Conservation (phyloP, 805 yeast genomes). For the Ogataea chonburiensis region DNA sequence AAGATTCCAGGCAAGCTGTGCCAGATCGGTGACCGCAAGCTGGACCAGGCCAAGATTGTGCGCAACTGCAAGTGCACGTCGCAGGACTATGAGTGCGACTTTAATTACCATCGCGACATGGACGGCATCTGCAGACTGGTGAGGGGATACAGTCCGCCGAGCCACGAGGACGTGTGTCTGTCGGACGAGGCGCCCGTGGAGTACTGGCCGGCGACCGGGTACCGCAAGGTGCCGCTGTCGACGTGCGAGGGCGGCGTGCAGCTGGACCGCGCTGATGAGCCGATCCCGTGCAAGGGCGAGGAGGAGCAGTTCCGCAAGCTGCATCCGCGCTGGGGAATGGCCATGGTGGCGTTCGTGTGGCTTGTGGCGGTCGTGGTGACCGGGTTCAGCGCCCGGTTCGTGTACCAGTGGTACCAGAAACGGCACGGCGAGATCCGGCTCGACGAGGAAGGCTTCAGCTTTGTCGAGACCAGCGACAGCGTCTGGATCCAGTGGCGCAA, state of each 20-base stretch:
- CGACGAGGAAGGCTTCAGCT: constrained; percentile 49
- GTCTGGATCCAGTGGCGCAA: constrained; percentile 15
- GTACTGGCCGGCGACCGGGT: constrained; percentile 82
- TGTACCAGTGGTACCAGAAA: constrained; percentile 26
- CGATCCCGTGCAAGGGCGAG: constrained; percentile 82
- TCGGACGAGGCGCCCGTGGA: constrained; percentile 57
- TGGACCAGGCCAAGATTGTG: constrained; percentile 52
- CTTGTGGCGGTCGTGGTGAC: constrained; percentile 57
- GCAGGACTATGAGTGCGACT: constrained; percentile 88
- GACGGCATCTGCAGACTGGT: constrained; percentile 81
- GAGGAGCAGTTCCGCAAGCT: constrained; percentile 61
- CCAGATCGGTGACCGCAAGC: constrained; percentile 56
- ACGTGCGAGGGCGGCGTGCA: constrained; percentile 79
- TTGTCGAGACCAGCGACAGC: constrained; percentile 33
- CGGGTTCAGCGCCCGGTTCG: constrained; percentile 38
- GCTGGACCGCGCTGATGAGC: constrained; percentile 53
- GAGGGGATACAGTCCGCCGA: constrained; percentile 65
- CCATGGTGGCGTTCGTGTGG: constrained; percentile 42
- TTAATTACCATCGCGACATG: constrained; percentile 61
- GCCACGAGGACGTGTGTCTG: constrained; percentile 58
- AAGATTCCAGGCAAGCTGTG: constrained; percentile 66
- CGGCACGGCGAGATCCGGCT: constrained; percentile 79
- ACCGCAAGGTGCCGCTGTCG: constrained; percentile 75
- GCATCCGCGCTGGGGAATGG: constrained; percentile 48
- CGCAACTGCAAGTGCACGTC: constrained; percentile 80